Conservation (phyloP, 306 rosid species). For the Vigna hirtella region DNA sequence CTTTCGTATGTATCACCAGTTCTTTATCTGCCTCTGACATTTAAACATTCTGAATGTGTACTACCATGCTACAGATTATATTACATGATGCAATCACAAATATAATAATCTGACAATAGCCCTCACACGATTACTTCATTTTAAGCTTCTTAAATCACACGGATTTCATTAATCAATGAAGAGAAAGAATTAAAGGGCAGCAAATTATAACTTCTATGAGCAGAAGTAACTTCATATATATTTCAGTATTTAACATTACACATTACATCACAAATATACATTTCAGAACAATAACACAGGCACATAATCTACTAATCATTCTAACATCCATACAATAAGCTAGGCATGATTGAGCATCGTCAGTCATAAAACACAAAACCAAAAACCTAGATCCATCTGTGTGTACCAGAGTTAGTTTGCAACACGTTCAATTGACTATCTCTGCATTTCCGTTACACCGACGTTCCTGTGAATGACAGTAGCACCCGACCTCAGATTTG, state of each 20-base stretch:
- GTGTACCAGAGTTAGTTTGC: conserved; percentile 41
- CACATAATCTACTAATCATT: conserved; percentile 47
- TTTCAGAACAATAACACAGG: conserved; percentile 2
- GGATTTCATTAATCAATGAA: conserved; percentile 16
- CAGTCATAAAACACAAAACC: conserved; percentile 51
- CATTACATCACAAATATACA: conserved; percentile 47
- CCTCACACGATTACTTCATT: not conserved
- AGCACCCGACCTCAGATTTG: conserved; percentile 67
- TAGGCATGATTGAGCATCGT: conserved; percentile 49
- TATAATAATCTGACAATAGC: not conserved
- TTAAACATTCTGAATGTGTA: not conserved
- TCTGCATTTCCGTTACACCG: conserved; percentile 45
- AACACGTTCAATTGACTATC: conserved; percentile 51
- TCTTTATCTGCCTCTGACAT: not conserved
- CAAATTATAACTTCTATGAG: not conserved
- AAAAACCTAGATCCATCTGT: conserved; percentile 47
- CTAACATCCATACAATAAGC: conserved; percentile 49
- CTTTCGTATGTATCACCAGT: not conserved
- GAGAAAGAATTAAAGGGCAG: conserved; percentile 7
- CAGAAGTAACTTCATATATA: conserved; percentile 43
- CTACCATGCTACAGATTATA: conserved; percentile 5
- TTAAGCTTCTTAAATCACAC: not conserved
- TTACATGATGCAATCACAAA: not conserved
- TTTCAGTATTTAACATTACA: conserved; percentile 46
- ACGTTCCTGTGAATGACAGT: conserved; percentile 38